Evolutionary conservation across 2,329 filamentous ascomycete genomes (phyloP).

Genomic region (Dactylellina cionopaga): DNA sequence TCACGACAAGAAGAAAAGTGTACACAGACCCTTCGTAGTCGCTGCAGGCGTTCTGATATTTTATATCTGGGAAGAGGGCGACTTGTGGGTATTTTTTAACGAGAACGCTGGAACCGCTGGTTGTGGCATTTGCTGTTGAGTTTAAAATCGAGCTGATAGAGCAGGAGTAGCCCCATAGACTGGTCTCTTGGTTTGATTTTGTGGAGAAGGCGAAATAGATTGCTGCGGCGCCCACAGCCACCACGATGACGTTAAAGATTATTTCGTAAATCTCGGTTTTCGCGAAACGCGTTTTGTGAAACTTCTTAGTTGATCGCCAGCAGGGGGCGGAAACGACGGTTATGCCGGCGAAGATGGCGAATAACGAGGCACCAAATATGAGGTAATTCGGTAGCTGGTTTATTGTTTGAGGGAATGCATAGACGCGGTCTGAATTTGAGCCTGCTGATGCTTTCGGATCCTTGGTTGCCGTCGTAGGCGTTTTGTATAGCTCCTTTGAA

Average conservation of each 20-base stretch:
- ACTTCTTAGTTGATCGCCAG: slow-evolving; percentile 30
- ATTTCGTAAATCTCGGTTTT: slow-evolving; percentile 34
- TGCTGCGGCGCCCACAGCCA: slow-evolving; percentile 1
- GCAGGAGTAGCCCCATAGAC: slow-evolving; percentile 40
- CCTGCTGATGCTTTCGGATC: not conserved
- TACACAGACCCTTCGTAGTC: slow-evolving; percentile 29
- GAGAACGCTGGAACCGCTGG: too few relatives aligned
- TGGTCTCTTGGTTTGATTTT: slow-evolving; percentile 9
- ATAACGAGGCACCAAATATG: not conserved
- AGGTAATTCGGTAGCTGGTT: slow-evolving; percentile 16
- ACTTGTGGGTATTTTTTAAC: not conserved
- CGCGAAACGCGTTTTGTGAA: slow-evolving; percentile 34
- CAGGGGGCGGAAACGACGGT: not conserved
- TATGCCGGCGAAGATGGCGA: not conserved
- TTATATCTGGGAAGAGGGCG: slow-evolving; percentile 11
- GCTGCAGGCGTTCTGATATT: slow-evolving; percentile 23
- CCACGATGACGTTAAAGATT: not conserved
- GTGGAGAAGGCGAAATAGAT: slow-evolving; percentile 18
- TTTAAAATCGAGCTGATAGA: not conserved
- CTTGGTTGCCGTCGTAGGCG: not conserved
- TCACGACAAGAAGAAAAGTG: not conserved
- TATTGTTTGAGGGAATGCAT: slow-evolving; percentile 39
- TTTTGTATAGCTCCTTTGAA: not conserved
- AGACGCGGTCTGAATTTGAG: not conserved
- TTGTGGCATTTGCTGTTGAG: not conserved